A percentile compares a stretch with the other conserved stretches of the same genome.
phyloP scores from a whole-genome alignment of 2,329 filamentous ascomycete genomes.

The Aspergillus caelatus region DNA sequence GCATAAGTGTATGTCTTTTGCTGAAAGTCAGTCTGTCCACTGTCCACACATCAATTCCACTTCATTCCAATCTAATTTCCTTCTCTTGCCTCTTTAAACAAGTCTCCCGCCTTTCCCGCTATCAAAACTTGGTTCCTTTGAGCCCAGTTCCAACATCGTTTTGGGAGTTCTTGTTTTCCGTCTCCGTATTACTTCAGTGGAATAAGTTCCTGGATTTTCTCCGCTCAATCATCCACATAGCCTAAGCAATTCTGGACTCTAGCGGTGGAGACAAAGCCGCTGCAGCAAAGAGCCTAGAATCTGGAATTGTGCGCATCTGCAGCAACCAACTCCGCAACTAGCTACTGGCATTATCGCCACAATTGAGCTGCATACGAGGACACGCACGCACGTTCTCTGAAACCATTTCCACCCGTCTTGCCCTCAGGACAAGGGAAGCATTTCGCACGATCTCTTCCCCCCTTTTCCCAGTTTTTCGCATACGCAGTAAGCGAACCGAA shows the following conservation, averaged over 20 bases:
- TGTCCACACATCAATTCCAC: background rate
- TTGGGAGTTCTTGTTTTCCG: background rate
- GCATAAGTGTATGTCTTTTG: background rate
- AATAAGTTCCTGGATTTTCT: background rate
- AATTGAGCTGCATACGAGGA: constrained; percentile 11
- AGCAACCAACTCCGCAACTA: constrained; percentile 21
- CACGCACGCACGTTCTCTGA: constrained; percentile 1
- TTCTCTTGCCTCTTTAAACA: background rate
- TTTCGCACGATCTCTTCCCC: background rate
- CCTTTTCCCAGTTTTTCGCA: background rate
- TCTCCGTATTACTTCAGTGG: background rate
- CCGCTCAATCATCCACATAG: background rate
- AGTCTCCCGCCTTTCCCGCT: background rate
- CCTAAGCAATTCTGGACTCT: background rate
- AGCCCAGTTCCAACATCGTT: background rate
- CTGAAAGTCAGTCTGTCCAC: background rate
- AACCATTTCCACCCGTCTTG: background rate
- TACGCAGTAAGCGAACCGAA: background rate
- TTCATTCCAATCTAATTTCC: constrained; percentile 1
- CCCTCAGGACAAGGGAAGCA: background rate
- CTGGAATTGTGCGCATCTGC: constrained; percentile 21
- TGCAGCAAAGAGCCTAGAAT: constrained; percentile 21
- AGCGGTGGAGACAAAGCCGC: constrained; percentile 20
- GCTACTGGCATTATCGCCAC: constrained; percentile 13
- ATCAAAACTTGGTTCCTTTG: background rate